Evolutionary conservation across 257 asterid genomes (phyloP).

Genomic region (Lantana camara): DNA sequence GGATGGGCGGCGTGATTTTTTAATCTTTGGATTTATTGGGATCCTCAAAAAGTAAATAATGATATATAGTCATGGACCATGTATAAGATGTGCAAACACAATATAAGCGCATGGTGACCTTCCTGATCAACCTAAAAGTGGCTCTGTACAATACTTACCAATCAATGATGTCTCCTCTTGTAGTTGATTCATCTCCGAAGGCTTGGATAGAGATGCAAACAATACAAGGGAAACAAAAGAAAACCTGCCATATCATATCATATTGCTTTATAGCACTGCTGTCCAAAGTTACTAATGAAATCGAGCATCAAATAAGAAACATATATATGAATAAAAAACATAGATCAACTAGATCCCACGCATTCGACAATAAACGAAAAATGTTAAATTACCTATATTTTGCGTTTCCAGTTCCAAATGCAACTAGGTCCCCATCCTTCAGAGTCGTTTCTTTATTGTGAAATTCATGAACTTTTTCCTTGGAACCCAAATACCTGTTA

Average conservation of each 20-base stretch:
- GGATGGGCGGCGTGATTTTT: conserved; percentile 12
- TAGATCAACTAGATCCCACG: conserved; percentile 15
- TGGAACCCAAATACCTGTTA: conserved; percentile 41
- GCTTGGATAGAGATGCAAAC: conserved; percentile 47
- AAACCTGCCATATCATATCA: conserved; percentile 61
- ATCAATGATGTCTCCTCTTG: conserved; percentile 63
- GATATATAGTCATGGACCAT: conserved; percentile 5
- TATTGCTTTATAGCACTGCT: conserved; percentile 10
- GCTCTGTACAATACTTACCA: conserved; percentile 49
- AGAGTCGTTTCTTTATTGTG: conserved; percentile 67
- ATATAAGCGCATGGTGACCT: conserved; percentile 18
- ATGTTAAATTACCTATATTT: conserved; percentile 63
- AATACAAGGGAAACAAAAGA: conserved; percentile 61
- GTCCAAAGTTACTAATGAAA: conserved; percentile 1
- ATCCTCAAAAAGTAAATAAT: conserved; percentile 6
- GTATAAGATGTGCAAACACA: conserved; percentile 12
- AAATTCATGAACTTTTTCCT: conserved; percentile 78
- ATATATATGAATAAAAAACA: not conserved
- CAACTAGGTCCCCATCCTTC: conserved; percentile 75
- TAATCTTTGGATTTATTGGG: conserved; percentile 18
- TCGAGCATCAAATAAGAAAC: not conserved
- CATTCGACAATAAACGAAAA: conserved; percentile 18
- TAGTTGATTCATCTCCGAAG: conserved; percentile 43
- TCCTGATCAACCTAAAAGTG: conserved; percentile 10
- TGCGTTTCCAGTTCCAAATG: conserved; percentile 94